Percentiles rank a stretch among this genome's conserved stretches.
These are phyloP conservation scores for Trichophyton schoenleinii DNA, from an alignment of 2,329 filamentous ascomycete species.

Conservation along the genomic window DNA sequence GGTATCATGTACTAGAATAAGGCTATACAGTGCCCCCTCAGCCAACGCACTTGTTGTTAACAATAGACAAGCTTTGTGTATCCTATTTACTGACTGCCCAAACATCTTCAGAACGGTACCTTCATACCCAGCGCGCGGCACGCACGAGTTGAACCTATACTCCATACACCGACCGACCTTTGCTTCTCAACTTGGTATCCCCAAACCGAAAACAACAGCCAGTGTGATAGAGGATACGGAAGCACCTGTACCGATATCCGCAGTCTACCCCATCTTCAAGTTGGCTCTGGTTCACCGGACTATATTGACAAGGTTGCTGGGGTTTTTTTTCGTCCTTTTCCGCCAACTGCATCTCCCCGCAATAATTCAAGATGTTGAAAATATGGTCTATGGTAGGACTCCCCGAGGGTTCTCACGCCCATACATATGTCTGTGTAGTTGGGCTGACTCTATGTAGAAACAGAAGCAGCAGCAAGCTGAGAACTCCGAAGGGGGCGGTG, in stretches of 20 bases:
- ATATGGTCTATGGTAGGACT: slow-evolving; percentile 91
- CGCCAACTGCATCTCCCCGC: not conserved
- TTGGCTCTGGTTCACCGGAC: not conserved
- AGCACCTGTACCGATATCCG: not conserved
- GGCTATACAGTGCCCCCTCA: not conserved
- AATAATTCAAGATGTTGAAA: slow-evolving; percentile 66
- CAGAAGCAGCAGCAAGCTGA: slow-evolving; percentile 96
- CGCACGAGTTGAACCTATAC: not conserved
- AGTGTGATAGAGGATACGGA: not conserved
- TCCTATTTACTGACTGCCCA: not conserved
- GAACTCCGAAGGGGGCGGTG: slow-evolving; percentile 67
- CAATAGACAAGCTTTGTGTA: not conserved
- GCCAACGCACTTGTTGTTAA: not conserved
- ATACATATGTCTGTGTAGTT: slow-evolving; percentile 4
- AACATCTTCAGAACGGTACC: not conserved
- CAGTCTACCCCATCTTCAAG: no score
- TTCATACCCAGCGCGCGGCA: not conserved
- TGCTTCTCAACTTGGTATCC: not conserved
- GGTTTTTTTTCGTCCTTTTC: not conserved
- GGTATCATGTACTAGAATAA: not conserved
- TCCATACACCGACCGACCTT: not conserved
- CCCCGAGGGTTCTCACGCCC: not conserved
- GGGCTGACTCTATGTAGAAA: slow-evolving; percentile 23
- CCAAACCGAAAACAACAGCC: not conserved
- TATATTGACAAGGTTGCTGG: not conserved